Conservation (phyloP, 2,329 filamentous ascomycete genomes). For the Claviceps citrina region DNA sequence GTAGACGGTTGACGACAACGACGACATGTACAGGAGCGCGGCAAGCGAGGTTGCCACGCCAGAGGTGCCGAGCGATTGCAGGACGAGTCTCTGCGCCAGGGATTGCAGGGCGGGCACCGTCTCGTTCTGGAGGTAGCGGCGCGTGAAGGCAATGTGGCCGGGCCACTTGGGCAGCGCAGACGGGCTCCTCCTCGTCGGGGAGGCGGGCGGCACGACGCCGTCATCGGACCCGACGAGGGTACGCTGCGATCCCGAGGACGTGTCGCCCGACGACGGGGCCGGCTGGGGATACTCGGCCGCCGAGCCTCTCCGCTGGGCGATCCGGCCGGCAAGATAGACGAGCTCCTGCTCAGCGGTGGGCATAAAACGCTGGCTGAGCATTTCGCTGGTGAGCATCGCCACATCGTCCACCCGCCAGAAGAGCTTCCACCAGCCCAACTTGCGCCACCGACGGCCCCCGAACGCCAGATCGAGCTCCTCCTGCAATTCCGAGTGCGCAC, state of each 20-base stretch:
- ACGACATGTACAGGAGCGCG: constrained; percentile 41
- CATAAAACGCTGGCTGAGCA: constrained; percentile 64
- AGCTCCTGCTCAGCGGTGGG: constrained; percentile 62
- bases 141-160: constrained; percentile 54
- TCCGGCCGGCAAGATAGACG: constrained; percentile 68
- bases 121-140: constrained; percentile 48
- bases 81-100: constrained; percentile 55
- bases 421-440: constrained; percentile 83
- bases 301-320: constrained; percentile 34
- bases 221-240: too few relatives aligned
- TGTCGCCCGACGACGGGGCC: constrained; percentile 8
- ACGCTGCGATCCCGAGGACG: too few relatives aligned
- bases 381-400: constrained; percentile 63
- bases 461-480: constrained; percentile 67
- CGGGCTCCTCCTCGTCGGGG: constrained; percentile 9
- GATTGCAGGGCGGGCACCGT: constrained; percentile 58
- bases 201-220: too few relatives aligned
- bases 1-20: constrained; percentile 37
- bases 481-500: constrained; percentile 69
- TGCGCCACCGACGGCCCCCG: constrained; percentile 58
- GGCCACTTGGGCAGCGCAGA: constrained; percentile 44
- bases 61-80: constrained; percentile 61
- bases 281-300: constrained; percentile 23
- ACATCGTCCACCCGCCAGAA: constrained; percentile 93
- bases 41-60: constrained; percentile 42